Evolutionary conservation across 2,329 filamentous ascomycete species (phyloP), one percentile per base, ranked within the genome.

Genomic region (Fusarium denticulatum): DNA sequence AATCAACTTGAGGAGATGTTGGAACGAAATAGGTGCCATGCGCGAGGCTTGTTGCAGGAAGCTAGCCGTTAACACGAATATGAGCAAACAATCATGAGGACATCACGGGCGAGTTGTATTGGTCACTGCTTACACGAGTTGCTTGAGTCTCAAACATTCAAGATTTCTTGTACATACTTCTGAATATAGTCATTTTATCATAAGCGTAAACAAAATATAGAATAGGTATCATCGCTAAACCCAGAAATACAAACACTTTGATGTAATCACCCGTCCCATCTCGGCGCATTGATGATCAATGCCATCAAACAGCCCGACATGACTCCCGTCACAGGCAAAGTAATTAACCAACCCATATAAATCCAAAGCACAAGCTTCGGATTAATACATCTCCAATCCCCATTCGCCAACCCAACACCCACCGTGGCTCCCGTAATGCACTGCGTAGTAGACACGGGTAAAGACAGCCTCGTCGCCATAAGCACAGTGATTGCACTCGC

Each of bases 391-490:
- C 86, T 84, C 83, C 85, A 86, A 39, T 86, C 86, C 34, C 89
- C 89, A 49, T 88, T 89, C 79, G 88, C 90, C 36, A 91, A 82
- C 60, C 88, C 89, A 58, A 91, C 89, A 52, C 89, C 89, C 57
- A 91, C 89, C 15, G 88, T 90, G n/a, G 88, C 87, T 43, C 89
- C 89, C 36, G 86, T 89, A 72, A 90, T 90, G 79, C 90, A 92
- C 81, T 91, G 89, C 0, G 90, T 91, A 3, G 90, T 92, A 1
- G 89, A 91, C 20, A 92, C 85, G 6, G 90, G 90, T 2, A 92
- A 85, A 81, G 58, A 87, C 18, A 74, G 81, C 52, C 86, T 84
- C 28, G 88, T 89, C 28, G 88, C 91, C 84, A 68, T 89, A 86
- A 14, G 90, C 67, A 93, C 86, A 16, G 90, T 91, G 70, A 90